Evolutionary conservation across 1,284 basidiomycete species (phyloP).

Genomic region (Ganoderma boninense): DNA sequence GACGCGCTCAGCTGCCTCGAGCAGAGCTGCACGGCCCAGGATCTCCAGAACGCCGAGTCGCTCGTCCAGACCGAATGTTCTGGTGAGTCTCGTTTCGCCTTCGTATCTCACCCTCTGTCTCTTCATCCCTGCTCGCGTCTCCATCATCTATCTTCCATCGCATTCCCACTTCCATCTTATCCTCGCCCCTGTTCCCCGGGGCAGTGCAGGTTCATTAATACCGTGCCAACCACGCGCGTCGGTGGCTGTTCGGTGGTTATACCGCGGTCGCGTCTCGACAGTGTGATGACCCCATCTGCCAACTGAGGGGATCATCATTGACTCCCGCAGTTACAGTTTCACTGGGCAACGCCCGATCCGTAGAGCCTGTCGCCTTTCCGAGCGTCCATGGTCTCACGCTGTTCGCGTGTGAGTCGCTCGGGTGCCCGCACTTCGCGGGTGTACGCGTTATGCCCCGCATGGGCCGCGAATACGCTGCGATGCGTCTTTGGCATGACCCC

Average conservation of each 20-base stretch:
- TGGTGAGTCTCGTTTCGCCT: slow-evolving; percentile 1
- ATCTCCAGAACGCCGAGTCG: slow-evolving; percentile 8
- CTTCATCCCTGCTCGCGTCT: background rate
- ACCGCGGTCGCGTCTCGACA: background rate
- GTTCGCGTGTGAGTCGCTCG: background rate
- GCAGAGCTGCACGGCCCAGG: slow-evolving; percentile 8
- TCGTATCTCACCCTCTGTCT: no score
- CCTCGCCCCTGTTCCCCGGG: no score
- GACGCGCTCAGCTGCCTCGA: background rate
- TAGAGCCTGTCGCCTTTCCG: background rate
- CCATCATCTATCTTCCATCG: background rate
- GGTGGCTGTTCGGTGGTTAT: slow-evolving; percentile 7
- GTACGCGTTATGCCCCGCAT: background rate
- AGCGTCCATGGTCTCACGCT: background rate
- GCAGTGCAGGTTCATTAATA: no score
- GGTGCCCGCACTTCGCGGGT: background rate
- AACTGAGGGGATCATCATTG: background rate
- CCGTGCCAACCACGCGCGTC: background rate
- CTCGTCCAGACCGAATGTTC: slow-evolving; percentile 8
- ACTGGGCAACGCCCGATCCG: background rate
- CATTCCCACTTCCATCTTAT: no score
- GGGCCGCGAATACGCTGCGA: background rate
- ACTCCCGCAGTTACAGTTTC: background rate
- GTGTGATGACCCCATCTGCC: background rate
- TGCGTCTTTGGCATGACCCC: background rate